Evolutionary conservation across 805 yeast genomes (phyloP), one percentile per base, ranked within the genome.

Genomic region (Candida nanaspora): DNA sequence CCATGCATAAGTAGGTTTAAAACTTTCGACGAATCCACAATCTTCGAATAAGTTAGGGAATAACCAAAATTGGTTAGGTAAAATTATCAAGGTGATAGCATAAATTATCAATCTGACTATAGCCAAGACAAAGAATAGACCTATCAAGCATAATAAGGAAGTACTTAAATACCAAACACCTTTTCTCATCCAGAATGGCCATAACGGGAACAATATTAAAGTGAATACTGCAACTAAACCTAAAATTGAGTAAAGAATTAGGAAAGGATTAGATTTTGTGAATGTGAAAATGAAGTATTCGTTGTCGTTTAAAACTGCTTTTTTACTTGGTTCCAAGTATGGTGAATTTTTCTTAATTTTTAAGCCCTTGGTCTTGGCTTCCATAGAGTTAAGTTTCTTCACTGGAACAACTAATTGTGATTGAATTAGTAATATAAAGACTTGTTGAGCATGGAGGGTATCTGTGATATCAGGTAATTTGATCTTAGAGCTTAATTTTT

Each of bases 41-140:
- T 93, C 98, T 46, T 82, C 98, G 63, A 89, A 93, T 56, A 93
- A 70, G 58, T 91, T 91, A 42, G 98, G 98, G 72, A 87, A 91
- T 36, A 93, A 59, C 98, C 98, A 93, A 58, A 93, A 72, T n/a
- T 95, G 95, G 33, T 78, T 78, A 7, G 78, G 75, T 42, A 73
- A 65, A 1, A 75, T 62, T 37, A 81, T 65, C 48, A 74, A 72
- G 0, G 88, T 74, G 39, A 83, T 50, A 21, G 72, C 50, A 52
- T 79, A 86, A 21, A 93, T 57, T 32, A 89, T 69, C 57, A 89
- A 67, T 56, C 98, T 74, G 27, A 91, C 65, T 34, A 93, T 70
- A 2, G 97, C 95, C 51, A 85, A 61, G 18, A 64, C 83, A 49
- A 93, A 83, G 62, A 93, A 82, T 36, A 76, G 65, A 4, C 79